phyloP scores from a whole-genome alignment of 108 stramenopile species.

The Nitzschia palea region DNA sequence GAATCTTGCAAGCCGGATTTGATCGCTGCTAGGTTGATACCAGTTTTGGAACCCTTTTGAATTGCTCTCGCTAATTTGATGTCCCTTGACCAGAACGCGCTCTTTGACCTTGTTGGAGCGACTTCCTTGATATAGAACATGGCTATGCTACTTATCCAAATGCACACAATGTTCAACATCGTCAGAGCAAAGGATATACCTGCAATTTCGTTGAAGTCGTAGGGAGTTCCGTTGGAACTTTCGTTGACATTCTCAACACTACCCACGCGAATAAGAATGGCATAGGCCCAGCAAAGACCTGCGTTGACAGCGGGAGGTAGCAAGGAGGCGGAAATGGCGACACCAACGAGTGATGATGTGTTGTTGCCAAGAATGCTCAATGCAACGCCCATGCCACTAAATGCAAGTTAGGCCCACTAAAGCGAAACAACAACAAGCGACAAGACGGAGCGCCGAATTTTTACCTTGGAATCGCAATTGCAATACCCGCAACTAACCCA shows the following conservation, averaged over 20 bases:
- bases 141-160: conserved; percentile 54
- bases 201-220: conserved; percentile 22
- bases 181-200: conserved; percentile 52
- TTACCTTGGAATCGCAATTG: conserved; percentile 62
- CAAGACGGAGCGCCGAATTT: no score
- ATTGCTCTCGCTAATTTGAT: conserved; percentile 39
- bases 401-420: no score
- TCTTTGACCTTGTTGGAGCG: conserved; percentile 43
- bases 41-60: conserved; percentile 5
- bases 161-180: conserved; percentile 69
- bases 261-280: conserved; percentile 12
- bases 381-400: conserved; percentile 87
- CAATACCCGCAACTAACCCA: conserved; percentile 59
- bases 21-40: conserved; percentile 12
- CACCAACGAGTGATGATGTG: conserved; percentile 80
- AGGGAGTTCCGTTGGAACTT: not conserved
- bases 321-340: conserved; percentile 86
- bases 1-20: conserved; percentile 17
- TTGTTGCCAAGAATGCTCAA: conserved; percentile 72
- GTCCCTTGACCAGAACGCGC: conserved; percentile 56
- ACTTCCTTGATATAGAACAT: conserved; percentile 68
- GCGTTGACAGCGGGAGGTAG: conserved; percentile 77
- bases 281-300: conserved; percentile 28
- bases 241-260: not conserved
- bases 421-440: no score